Evolutionary conservation across 2,329 filamentous ascomycete species (phyloP), one percentile per base, ranked within the genome.

Genomic region (Clathrospora elynae): DNA sequence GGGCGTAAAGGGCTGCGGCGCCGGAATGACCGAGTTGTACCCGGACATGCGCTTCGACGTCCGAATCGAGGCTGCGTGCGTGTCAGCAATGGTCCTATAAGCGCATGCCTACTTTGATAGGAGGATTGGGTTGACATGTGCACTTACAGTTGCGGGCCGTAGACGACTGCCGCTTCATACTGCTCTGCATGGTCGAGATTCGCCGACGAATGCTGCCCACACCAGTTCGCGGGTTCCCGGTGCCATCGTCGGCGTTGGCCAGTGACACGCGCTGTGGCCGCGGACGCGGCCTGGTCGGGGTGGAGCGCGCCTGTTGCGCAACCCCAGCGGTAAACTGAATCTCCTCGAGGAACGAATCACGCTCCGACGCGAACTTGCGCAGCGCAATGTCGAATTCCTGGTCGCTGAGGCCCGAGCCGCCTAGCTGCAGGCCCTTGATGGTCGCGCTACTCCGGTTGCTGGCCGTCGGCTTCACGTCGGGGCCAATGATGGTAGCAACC

Each of bases 11-110:
- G 92, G 92, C 69, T 97, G 90, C 9, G 93, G 93, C 2, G 84
- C 85, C 10, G 93, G 93, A 39, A 99, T 97, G 37, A 99, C 93
- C 1, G 93, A 96, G 70, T 97, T 97, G 73, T 99, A 99, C 68
- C 95, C 95, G 71, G 92, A 97, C 55, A 97, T 76, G 59, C 93
- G 84, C 73, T 85, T 93, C 24, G 91, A 85, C 4, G 91, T 96
- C 58, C 91, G 85, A 51, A 86, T 78, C 16, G 86, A 88, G 51
- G 81, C 81, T 62, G 43, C 34, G 53, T 46, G 44, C 49, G 54
- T 51, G 55, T 64, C 47, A 68, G 60, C 50, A 47, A 53, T 50
- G 18, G 39, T 28, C n/a, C n/a, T n/a, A n/a, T n/a, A n/a, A n/a
- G n/a, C n/a, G n/a, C n/a, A n/a, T n/a, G n/a, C n/a, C n/a, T n/a